Conservation (phyloP, 805 yeast genomes). For the Kregervanrija pseudodelftensis region DNA sequence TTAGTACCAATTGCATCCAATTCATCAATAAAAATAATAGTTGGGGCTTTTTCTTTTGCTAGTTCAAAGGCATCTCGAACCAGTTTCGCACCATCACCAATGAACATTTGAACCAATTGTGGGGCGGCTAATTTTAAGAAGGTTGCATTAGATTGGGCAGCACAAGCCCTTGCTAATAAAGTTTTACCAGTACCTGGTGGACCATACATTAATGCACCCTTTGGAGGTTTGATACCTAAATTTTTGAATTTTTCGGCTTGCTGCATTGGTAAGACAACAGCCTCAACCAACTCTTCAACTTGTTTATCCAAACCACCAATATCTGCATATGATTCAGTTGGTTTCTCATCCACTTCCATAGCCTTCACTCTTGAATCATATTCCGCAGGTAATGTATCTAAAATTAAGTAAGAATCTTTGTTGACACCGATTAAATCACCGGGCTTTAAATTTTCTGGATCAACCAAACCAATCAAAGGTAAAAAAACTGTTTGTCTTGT, state of each 20-base stretch:
- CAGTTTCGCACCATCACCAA: conserved; percentile 97
- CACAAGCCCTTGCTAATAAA: conserved; percentile 94
- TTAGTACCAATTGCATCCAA: conserved; percentile 98
- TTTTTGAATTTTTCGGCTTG: conserved; percentile 94
- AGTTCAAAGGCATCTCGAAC: conserved; percentile 96
- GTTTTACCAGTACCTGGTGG: conserved; percentile 99
- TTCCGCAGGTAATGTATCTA: conserved; percentile 94
- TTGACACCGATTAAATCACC: conserved; percentile 97
- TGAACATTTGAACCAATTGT: conserved; percentile 95
- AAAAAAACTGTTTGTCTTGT: conserved; percentile 96
- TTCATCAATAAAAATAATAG: conserved; percentile 96
- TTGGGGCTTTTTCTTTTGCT: conserved; percentile 97
- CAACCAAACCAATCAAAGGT: conserved; percentile 94
- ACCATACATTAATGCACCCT: conserved; percentile 97
- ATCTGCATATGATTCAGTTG: conserved; percentile 93
- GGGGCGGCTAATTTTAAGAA: conserved; percentile 96
- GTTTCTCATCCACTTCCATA: conserved; percentile 98
- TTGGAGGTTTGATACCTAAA: conserved; percentile 95
- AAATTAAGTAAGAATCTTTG: conserved; percentile 87
- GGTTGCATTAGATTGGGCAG: conserved; percentile 97
- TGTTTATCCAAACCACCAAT: conserved; percentile 98
- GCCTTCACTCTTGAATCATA: conserved; percentile 97
- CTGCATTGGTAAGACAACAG: conserved; percentile 96
- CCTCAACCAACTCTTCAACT: conserved; percentile 96
- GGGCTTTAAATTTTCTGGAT: conserved; percentile 87